Evolutionary conservation across 176 grass and related monocot genomes (phyloP).

Genomic region (Carex scoparia): DNA sequence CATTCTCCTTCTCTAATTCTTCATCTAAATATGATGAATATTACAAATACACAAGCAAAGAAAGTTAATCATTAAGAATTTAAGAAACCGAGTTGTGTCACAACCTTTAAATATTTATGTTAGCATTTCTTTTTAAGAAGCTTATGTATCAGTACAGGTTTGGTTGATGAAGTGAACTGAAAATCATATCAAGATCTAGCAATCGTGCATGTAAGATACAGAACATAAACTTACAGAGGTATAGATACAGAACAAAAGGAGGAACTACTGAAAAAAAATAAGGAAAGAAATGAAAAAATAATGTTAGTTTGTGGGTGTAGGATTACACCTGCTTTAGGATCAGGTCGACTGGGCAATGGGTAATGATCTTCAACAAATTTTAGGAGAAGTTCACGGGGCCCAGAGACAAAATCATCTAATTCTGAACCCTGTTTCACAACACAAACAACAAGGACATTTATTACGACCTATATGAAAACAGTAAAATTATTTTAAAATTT

Average conservation of each 20-base stretch:
- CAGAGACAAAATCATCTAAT: slow-evolving; percentile 98
- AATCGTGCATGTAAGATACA: neutral
- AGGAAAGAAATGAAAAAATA: neutral
- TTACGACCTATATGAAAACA: neutral
- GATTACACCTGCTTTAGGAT: slow-evolving; percentile 35
- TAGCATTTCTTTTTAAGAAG: neutral
- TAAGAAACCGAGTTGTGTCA: neutral
- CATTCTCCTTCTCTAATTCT: slow-evolving; percentile 62
- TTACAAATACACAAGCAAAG: slow-evolving; percentile 10
- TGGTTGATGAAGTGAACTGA: neutral
- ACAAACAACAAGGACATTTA: neutral
- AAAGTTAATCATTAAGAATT: neutral
- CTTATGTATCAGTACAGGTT: neutral
- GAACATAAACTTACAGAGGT: neutral
- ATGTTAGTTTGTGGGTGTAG: neutral
- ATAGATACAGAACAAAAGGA: neutral
- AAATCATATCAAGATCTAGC: neutral
- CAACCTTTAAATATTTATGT: neutral
- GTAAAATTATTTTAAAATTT: neutral
- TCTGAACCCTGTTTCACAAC: slow-evolving; percentile 68
- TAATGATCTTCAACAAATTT: slow-evolving; percentile 97
- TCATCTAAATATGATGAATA: slow-evolving; percentile 38
- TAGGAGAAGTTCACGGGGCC: slow-evolving; percentile 91
- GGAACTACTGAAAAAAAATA: neutral
- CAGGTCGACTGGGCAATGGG: slow-evolving; percentile 73